Conservation (phyloP, 805 yeast genomes). For the Kuraishia floccosa region DNA sequence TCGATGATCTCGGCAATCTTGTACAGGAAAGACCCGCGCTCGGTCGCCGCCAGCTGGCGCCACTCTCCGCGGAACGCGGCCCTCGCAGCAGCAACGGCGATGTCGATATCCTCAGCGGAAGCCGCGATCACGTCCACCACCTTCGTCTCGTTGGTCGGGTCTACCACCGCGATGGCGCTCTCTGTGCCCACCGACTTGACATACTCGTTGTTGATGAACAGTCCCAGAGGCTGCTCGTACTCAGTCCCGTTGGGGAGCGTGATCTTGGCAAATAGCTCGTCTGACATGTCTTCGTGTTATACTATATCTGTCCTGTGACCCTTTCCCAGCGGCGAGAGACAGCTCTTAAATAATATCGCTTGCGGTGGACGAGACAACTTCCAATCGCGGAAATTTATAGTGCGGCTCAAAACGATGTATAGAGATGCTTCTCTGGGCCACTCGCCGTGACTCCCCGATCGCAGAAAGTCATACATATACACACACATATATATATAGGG, state of each 20-base stretch:
- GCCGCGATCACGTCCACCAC: slow-evolving; percentile 50
- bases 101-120: slow-evolving; percentile 45
- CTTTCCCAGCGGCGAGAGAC: too few relatives aligned
- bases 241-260: slow-evolving; percentile 18
- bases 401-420: too few relatives aligned
- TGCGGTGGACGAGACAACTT: too few relatives aligned
- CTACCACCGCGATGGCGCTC: too few relatives aligned
- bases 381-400: too few relatives aligned
- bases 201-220: slow-evolving; percentile 52
- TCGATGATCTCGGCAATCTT: slow-evolving; percentile 33
- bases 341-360: too few relatives aligned
- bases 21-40: slow-evolving; percentile 39
- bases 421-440: too few relatives aligned
- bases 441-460: too few relatives aligned
- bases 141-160: slow-evolving; percentile 46
- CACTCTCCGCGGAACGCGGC: slow-evolving; percentile 42
- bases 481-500: too few relatives aligned
- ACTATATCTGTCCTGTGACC: too few relatives aligned
- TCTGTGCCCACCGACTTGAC: slow-evolving; percentile 24
- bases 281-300: too few relatives aligned
- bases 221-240: slow-evolving; percentile 31
- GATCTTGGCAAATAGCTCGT: slow-evolving; percentile 10
- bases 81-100: slow-evolving; percentile 57
- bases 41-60: slow-evolving; percentile 35
- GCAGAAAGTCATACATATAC: too few relatives aligned